These are phyloP conservation scores for Trypanosoma platydactyli DNA, from an alignment of 208 protist species.

Conservation along the genomic window DNA sequence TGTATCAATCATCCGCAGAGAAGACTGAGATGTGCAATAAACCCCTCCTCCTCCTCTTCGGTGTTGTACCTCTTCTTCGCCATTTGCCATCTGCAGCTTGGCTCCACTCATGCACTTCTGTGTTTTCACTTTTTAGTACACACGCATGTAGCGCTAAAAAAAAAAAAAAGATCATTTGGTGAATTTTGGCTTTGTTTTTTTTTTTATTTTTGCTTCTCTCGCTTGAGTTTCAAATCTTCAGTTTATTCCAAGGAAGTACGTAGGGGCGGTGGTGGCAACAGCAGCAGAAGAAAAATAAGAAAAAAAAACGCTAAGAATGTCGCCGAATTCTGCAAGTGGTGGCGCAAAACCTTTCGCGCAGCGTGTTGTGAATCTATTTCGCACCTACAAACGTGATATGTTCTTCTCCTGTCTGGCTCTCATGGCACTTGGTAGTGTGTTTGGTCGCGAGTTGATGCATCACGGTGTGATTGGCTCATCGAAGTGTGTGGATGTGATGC, in stretches of 20 bases:
- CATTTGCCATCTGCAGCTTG: background rate
- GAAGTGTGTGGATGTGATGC: constrained; percentile 26
- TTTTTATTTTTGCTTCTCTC: constrained; percentile 15
- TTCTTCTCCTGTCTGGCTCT: constrained; percentile 64
- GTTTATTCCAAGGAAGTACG: background rate
- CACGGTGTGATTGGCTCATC: constrained; percentile 45
- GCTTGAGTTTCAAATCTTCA: background rate
- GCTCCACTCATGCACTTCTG: background rate
- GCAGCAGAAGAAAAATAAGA: background rate
- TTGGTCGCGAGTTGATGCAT: constrained; percentile 50
- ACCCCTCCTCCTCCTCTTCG: background rate
- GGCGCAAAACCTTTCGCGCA: constrained; percentile 24
- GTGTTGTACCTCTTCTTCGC: constrained; percentile 15
- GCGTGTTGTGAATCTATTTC: constrained; percentile 30
- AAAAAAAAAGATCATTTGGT: background rate
- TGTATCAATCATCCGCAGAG: constrained; percentile 25
- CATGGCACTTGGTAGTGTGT: constrained; percentile 45
- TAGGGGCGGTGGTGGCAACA: background rate
- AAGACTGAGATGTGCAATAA: constrained; percentile 23
- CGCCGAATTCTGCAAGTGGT: constrained; percentile 3
- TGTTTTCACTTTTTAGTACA: too few relatives aligned
- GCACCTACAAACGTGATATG: constrained; percentile 47
- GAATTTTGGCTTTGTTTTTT: constrained; percentile 1
- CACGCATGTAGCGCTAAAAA: too few relatives aligned
- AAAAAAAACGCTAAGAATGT: constrained; percentile 4